Conservation (phyloP, 495 filamentous ascomycete genomes). For the Daldinia loculata region DNA sequence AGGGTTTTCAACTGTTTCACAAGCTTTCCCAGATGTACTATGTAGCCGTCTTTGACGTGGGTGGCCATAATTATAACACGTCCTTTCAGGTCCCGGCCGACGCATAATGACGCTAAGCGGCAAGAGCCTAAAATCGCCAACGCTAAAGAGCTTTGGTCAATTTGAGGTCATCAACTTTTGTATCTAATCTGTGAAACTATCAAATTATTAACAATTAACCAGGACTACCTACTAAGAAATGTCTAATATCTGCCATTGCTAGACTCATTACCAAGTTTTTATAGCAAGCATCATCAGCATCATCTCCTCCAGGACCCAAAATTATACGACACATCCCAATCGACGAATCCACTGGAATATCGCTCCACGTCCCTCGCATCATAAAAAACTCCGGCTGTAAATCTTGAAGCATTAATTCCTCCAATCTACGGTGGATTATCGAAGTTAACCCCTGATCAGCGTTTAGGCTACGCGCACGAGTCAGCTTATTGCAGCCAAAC, state of each 20-base stretch:
- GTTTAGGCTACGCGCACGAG: not conserved
- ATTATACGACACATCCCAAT: not conserved
- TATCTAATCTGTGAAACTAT: too few relatives aligned
- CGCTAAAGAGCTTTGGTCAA: conserved; percentile 7
- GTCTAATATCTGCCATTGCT: not conserved
- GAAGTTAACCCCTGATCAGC: not conserved
- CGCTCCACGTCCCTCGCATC: not conserved
- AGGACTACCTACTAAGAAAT: not conserved
- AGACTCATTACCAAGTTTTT: too few relatives aligned
- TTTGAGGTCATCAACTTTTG: not conserved
- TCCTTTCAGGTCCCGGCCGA: not conserved
- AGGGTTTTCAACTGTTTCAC: conserved; percentile 4
- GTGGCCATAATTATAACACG: conserved; percentile 4
- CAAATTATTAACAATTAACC: too few relatives aligned
- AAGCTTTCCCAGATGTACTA: not conserved
- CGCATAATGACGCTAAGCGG: conserved; percentile 14
- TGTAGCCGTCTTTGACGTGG: conserved; percentile 5
- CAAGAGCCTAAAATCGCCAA: not conserved
- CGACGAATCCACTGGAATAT: not conserved
- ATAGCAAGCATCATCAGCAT: not conserved
- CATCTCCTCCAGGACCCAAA: not conserved
- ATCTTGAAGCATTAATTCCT: not conserved
- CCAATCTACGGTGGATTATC: not conserved
- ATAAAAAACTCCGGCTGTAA: not conserved
- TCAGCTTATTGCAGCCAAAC: not conserved